Percentiles rank a stretch among this genome's conserved stretches.
phyloP scores from a whole-genome alignment of 371 early-diverging fungal species.

The Mortierella sp. region DNA sequence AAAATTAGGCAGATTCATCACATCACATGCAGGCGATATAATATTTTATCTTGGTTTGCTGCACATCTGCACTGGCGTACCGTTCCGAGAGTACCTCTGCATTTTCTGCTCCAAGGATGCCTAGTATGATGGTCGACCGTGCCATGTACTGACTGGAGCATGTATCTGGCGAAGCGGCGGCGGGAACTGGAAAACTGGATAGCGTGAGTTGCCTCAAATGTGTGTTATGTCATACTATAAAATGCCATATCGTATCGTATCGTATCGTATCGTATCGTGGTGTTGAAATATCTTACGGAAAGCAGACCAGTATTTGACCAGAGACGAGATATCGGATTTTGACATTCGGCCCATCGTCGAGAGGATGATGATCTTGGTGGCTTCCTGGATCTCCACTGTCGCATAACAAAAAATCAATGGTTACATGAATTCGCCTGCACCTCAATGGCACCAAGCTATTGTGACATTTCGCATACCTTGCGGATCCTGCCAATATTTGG shows the following conservation, averaged over 20 bases:
- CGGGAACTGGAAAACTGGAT: constrained; percentile 65
- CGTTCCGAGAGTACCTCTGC: constrained; percentile 61
- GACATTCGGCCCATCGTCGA: constrained; percentile 52
- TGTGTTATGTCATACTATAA: background rate
- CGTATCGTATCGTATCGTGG: too few relatives aligned
- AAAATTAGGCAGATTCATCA: too few relatives aligned
- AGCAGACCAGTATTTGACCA: constrained; percentile 75
- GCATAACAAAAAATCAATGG: too few relatives aligned
- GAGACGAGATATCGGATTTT: constrained; percentile 56
- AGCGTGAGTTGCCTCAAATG: background rate
- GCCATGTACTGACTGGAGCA: constrained; percentile 72
- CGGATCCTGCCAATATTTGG: constrained; percentile 90
- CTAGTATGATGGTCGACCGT: constrained; percentile 79
- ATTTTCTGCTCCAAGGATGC: constrained; percentile 74
- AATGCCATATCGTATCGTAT: too few relatives aligned
- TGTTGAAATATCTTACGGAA: constrained; percentile 37
- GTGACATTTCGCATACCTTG: constrained; percentile 59
- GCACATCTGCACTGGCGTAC: constrained; percentile 32
- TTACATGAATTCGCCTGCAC: too few relatives aligned
- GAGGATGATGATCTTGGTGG: constrained; percentile 35
- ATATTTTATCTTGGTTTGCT: too few relatives aligned
- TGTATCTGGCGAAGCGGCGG: constrained; percentile 58
- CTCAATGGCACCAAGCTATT: too few relatives aligned
- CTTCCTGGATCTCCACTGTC: constrained; percentile 48
- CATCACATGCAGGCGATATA: too few relatives aligned